Conservation (phyloP, 2,329 filamentous ascomycete genomes). For the Rhytidhysteron rufulum region DNA sequence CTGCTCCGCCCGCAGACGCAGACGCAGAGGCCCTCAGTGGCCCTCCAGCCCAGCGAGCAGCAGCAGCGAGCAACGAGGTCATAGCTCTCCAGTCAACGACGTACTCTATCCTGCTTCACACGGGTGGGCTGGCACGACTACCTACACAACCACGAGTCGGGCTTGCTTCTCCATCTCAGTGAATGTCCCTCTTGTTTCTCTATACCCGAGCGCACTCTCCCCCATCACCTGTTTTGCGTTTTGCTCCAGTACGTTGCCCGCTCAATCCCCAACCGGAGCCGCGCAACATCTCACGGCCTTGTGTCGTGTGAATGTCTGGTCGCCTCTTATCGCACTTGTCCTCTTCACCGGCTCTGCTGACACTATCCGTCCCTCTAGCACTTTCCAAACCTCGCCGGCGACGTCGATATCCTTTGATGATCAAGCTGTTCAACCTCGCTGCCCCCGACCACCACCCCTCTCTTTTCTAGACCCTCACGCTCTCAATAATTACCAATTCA, state of each 20-base stretch:
- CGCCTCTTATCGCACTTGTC: slow-evolving; percentile 2
- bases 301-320: slow-evolving; percentile 12
- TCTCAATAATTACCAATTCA: slow-evolving; percentile 2
- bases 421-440: slow-evolving; percentile 2
- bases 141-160: slow-evolving; percentile 18
- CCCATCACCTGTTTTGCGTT: too few species aligned
- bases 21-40: too few species aligned
- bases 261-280: slow-evolving; percentile 2
- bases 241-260: slow-evolving; percentile 8
- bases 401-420: slow-evolving; percentile 27
- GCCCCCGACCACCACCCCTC: slow-evolving; percentile 8
- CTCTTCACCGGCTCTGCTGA: too few species aligned
- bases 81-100: slow-evolving; percentile 10
- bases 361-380: too few species aligned
- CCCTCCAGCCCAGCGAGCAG: neutral
- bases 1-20: too few species aligned
- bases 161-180: slow-evolving; percentile 2
- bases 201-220: too few species aligned
- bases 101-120: too few species aligned
- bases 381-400: too few species aligned
- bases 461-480: slow-evolving; percentile 9
- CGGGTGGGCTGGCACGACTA: slow-evolving; percentile 22
- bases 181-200: too few species aligned
- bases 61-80: slow-evolving; percentile 3
- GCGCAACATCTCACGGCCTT: slow-evolving; percentile 1